Conservation (phyloP, 495 filamentous ascomycete species). For the Mytilinidion resinicola region DNA sequence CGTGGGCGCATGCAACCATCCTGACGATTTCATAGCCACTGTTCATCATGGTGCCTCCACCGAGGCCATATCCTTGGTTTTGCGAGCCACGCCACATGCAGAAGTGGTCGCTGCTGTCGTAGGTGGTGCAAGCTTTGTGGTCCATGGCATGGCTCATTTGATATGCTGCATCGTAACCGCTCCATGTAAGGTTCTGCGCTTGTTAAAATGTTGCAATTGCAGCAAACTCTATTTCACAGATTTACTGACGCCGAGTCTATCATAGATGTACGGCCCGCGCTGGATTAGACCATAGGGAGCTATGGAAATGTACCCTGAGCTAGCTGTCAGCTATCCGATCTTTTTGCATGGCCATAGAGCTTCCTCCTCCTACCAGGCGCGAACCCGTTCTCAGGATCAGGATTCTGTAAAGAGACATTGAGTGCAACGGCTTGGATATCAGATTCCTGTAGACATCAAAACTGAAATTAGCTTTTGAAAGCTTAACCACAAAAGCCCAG, state of each 20-base stretch:
- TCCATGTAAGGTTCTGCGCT: constrained; percentile 15
- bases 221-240: background rate
- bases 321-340: background rate
- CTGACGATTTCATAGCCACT: constrained; percentile 8
- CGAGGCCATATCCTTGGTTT: constrained; percentile 4
- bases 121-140: constrained; percentile 12
- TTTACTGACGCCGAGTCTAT: constrained; percentile 10
- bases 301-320: constrained; percentile 18
- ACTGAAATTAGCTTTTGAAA: background rate
- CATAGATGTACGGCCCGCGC: constrained; percentile 20
- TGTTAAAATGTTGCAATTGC: background rate
- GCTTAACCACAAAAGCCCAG: background rate
- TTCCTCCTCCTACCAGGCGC: constrained; percentile 2
- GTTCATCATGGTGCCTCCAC: constrained; percentile 11
- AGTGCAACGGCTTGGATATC: constrained; percentile 1
- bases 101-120: constrained; percentile 8
- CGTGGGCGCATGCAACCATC: constrained; percentile 5
- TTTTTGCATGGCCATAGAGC: background rate
- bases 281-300: constrained; percentile 7
- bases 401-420: constrained; percentile 4
- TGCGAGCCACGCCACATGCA: constrained; percentile 7
- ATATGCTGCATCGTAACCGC: constrained; percentile 8
- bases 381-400: background rate
- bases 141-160: background rate
- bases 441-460: background rate